phyloP scores from a whole-genome alignment of 2,329 filamentous ascomycete species.

The Venturia asperata region DNA sequence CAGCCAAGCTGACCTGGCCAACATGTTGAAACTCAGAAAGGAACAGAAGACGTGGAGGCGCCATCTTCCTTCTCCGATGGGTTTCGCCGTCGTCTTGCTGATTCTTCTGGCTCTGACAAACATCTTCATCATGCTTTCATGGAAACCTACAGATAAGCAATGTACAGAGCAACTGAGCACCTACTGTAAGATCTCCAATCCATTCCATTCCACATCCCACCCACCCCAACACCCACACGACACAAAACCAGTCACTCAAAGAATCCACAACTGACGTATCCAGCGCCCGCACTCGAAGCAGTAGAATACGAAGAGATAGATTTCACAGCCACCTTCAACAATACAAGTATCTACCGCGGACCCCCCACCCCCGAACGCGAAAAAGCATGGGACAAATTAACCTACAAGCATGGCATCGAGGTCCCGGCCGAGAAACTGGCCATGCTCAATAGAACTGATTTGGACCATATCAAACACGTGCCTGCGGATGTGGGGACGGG shows the following conservation, averaged over 20 bases:
- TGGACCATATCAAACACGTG: not conserved
- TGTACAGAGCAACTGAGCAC: not conserved
- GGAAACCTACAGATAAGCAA: conserved; percentile 1
- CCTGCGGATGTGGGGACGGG: conserved; percentile 8
- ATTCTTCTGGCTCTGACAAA: not conserved
- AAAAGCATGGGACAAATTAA: conserved; percentile 19
- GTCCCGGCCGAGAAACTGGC: conserved; percentile 18
- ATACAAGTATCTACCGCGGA: conserved; percentile 20
- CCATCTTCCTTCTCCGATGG: not conserved
- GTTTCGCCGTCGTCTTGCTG: not conserved
- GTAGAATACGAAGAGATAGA: conserved; percentile 21
- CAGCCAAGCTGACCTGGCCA: not conserved
- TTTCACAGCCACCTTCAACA: conserved; percentile 20
- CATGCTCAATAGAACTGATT: conserved; percentile 3
- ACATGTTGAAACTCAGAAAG: not conserved
- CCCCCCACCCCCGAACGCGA: conserved; percentile 20
- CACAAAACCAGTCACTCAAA: not conserved
- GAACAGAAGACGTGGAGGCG: not conserved
- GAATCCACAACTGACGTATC: no score
- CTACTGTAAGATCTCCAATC: not conserved
- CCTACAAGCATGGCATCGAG: conserved; percentile 18
- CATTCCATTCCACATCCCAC: not conserved
- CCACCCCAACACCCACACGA: not conserved
- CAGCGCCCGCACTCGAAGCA: conserved; percentile 19
- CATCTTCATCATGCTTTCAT: not conserved